Percentiles rank a stretch among this genome's conserved stretches.
These are phyloP conservation scores for Candida pseudofarinosa DNA, from an alignment of 805 yeast genomes.

Conservation along the genomic window DNA sequence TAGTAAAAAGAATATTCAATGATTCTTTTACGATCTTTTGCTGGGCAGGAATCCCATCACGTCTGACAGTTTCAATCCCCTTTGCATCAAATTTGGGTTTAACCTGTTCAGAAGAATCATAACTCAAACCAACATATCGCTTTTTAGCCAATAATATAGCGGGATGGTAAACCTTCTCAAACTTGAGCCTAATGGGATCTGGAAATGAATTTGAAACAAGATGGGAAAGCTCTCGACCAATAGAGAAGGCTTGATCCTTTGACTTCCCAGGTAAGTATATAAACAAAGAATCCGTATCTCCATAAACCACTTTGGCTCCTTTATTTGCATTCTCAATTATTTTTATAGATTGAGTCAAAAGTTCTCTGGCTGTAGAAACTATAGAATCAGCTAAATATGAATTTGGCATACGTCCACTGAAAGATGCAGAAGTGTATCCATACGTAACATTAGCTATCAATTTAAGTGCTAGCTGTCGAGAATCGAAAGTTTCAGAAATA, in stretches of 20 bases:
- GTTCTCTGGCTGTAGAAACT: conserved; percentile 87
- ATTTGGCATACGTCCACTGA: conserved; percentile 96
- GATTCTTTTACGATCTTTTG: conserved; percentile 74
- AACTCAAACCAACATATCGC: conserved; percentile 85
- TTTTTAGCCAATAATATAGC: conserved; percentile 76
- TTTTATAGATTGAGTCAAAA: conserved; percentile 64
- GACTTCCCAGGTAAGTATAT: conserved; percentile 84
- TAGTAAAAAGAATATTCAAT: conserved; percentile 64
- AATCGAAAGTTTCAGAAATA: conserved; percentile 56
- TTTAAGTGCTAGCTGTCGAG: conserved; percentile 82
- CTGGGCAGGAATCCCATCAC: conserved; percentile 94
- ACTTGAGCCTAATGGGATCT: conserved; percentile 74
- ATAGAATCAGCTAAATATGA: conserved; percentile 93
- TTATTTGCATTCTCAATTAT: conserved; percentile 60
- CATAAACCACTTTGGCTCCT: conserved; percentile 93
- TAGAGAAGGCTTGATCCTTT: conserved; percentile 67
- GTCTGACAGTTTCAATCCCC: conserved; percentile 89
- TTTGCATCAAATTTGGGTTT: conserved; percentile 85
- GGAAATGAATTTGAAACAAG: conserved; percentile 66
- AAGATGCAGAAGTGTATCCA: conserved; percentile 93
- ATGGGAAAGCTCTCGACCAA: conserved; percentile 69
- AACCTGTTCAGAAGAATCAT: conserved; percentile 52
- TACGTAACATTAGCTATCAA: conserved; percentile 92
- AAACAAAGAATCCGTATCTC: conserved; percentile 94
- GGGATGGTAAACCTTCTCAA: conserved; percentile 92